Evolutionary conservation across 2,329 filamentous ascomycete genomes (phyloP), one percentile per base, ranked within the genome.

Genomic region (Scleromitrula shiraiana): DNA sequence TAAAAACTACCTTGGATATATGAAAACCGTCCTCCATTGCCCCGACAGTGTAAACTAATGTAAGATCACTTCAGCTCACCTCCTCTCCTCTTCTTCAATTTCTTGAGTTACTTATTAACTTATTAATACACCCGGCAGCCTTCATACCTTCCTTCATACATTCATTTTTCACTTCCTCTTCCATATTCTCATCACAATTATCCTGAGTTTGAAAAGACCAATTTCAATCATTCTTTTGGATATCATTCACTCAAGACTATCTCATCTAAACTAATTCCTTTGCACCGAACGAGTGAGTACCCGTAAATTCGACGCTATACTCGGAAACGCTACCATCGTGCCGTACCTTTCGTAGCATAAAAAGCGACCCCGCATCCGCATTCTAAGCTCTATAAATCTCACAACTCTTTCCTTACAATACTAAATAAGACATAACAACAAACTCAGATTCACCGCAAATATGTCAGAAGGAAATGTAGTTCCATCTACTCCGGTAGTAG

Each of bases 401-500:
- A 26, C 12, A 12, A 20, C 30, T 37, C 9, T 9, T 24, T 22
- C 32, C 10, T 37, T 32, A 23, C 12, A 23, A n/a, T 36, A 19
- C 39, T 22, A 20, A 33, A 32, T 23, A 30, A 33, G 26, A n/a
- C n/a, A n/a, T n/a, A 40, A 45, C 19, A 33, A 30, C 46, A 36
- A 29, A 20, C 12, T 27, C 15, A 10, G 17, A 37, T 29, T 33
- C 41, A 42, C 39, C 51, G 37, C 50, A 51, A 57, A 52, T 53
- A 77, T 78, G 75, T 69, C 69, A 61, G 68, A 68, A 61, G 64
- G 62, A 54, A 66, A 44, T 8, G 55, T 60, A 14, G 56, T 57
- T 33, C 59, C 67, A 50, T 56, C 66, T 65, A 63, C 59, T 58
- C 77, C 75, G 40, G 82, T 85, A 60, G 84, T 89, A 61, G 74